A percentile compares a stretch with the other conserved stretches of the same genome.
These are phyloP conservation scores for Coniochaeta sp. DNA, from an alignment of 2,329 filamentous ascomycete species.

Conservation along the genomic window DNA sequence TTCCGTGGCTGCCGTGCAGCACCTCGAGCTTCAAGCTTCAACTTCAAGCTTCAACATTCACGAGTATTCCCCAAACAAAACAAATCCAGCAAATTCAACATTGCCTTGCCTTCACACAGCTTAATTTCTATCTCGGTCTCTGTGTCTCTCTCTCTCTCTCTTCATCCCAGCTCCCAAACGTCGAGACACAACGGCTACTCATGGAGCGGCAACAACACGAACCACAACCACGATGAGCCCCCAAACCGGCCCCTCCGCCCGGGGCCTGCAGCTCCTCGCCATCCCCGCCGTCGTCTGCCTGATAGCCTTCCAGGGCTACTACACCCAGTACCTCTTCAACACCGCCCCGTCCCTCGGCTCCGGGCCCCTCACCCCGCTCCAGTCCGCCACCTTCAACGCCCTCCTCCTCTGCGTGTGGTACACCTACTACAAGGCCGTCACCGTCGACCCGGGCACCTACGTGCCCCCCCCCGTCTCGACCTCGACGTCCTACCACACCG, in stretches of 20 bases:
- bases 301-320: constrained; percentile 63
- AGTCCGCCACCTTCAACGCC: constrained; percentile 59
- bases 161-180: not conserved
- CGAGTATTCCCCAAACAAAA: not conserved
- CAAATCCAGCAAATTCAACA: too few species aligned
- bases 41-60: not conserved
- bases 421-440: constrained; percentile 58
- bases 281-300: constrained; percentile 62
- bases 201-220: not conserved
- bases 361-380: constrained; percentile 47
- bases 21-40: not conserved
- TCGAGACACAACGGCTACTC: not conserved
- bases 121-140: not conserved
- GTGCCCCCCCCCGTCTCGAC: constrained; percentile 25
- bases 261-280: constrained; percentile 48
- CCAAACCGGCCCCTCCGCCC: constrained; percentile 28
- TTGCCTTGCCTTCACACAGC: too few species aligned
- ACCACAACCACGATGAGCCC: constrained; percentile 9
- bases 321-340: constrained; percentile 64
- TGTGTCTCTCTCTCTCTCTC: not conserved
- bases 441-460: constrained; percentile 51
- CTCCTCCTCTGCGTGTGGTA: constrained; percentile 58
- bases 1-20: not conserved
- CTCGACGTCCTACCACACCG: constrained; percentile 15
- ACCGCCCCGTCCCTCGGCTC: constrained; percentile 50